Percentiles rank a stretch among this genome's conserved stretches.
phyloP scores from a whole-genome alignment of 805 yeast species.

The Saccharomyces kudriavzevii region DNA sequence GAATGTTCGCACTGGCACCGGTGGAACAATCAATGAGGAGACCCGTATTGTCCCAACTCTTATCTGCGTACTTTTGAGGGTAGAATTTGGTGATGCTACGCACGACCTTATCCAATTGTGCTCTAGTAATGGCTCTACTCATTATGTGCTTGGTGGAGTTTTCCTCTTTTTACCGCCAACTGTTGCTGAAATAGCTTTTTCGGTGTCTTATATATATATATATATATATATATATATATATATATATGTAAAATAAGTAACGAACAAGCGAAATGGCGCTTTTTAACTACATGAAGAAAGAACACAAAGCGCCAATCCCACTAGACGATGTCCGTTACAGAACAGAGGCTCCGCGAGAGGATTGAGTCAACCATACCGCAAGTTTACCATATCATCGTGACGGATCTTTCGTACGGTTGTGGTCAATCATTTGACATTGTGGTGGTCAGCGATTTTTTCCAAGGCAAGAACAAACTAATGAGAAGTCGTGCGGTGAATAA shows the following conservation, averaged over 20 bases:
- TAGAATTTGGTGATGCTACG: conserved; percentile 60
- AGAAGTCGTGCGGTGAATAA: conserved; percentile 82
- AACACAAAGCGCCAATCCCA: neutral
- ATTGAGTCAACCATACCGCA: conserved; percentile 20
- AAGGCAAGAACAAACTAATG: conserved; percentile 74
- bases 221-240: neutral
- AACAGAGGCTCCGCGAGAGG: conserved; percentile 21
- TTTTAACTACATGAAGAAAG: neutral
- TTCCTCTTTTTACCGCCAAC: neutral
- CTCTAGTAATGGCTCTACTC: conserved; percentile 20
- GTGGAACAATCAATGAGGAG: conserved; percentile 62
- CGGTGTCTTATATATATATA: neutral
- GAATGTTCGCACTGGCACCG: conserved; percentile 7
- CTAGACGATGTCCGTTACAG: conserved; percentile 8
- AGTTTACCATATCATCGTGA: conserved; percentile 28
- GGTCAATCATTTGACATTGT: conserved; percentile 96
- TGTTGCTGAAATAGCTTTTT: neutral
- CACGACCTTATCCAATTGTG: conserved; percentile 39
- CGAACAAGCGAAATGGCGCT: neutral
- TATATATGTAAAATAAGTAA: neutral
- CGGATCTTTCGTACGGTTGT: conserved; percentile 72
- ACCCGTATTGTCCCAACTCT: conserved; percentile 94
- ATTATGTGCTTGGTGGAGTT: conserved; percentile 4
- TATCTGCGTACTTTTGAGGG: conserved; percentile 76
- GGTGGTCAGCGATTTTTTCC: conserved; percentile 64